A percentile compares a stretch with the other conserved stretches of the same genome.
Conservation (phyloP, 805 yeast genomes). For the Ogataea polymorpha region DNA sequence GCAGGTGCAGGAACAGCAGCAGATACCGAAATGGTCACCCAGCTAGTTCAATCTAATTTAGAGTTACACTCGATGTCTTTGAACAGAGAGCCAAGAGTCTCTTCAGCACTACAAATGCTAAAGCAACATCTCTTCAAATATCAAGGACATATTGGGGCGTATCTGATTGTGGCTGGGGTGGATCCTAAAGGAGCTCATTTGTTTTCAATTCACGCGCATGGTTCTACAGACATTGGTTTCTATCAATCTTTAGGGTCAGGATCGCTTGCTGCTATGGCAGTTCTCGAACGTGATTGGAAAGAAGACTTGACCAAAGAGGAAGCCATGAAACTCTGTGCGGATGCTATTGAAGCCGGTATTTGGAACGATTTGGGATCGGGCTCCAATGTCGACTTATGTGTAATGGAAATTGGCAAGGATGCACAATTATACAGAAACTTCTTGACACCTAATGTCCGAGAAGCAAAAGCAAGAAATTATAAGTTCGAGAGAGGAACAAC, state of each 20-base stretch:
- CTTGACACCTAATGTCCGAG: constrained; percentile 87
- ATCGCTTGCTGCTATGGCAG: constrained; percentile 98
- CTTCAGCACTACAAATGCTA: constrained; percentile 85
- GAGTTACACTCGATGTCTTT: constrained; percentile 86
- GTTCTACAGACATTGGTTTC: constrained; percentile 94
- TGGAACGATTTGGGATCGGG: constrained; percentile 99
- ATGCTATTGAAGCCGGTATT: constrained; percentile 95
- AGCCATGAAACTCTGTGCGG: constrained; percentile 86
- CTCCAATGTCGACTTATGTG: constrained; percentile 96
- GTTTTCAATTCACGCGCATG: constrained; percentile 94
- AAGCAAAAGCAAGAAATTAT: constrained; percentile 75
- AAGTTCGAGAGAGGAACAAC: constrained; percentile 94
- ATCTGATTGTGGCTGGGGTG: constrained; percentile 94
- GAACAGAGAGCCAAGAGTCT: constrained; percentile 86
- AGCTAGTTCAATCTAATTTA: constrained; percentile 82
- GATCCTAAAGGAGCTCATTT: constrained; percentile 96
- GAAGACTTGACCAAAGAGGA: constrained; percentile 77
- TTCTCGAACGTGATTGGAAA: constrained; percentile 85
- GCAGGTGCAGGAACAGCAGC: constrained; percentile 99
- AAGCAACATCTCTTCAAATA: constrained; percentile 95
- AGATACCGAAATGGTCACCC: constrained; percentile 97
- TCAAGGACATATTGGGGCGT: constrained; percentile 97
- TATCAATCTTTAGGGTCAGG: constrained; percentile 95
- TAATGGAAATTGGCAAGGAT: constrained; percentile 89
- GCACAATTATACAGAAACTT: constrained; percentile 84